These are phyloP conservation scores for Fusarium guadeloupense DNA, from an alignment of 2,329 filamentous ascomycete genomes.

Conservation along the genomic window DNA sequence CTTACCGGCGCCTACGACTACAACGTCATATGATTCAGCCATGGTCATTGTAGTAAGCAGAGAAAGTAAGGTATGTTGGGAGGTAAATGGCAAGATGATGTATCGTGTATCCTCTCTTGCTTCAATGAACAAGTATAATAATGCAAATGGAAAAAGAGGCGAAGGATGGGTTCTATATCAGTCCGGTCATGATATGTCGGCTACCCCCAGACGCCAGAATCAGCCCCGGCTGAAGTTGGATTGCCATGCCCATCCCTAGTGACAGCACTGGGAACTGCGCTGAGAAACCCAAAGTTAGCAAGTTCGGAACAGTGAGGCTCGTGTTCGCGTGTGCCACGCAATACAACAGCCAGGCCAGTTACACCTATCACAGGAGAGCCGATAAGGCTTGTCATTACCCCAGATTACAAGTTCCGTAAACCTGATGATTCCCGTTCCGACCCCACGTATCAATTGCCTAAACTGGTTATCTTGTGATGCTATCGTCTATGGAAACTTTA, in stretches of 20 bases:
- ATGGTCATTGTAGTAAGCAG: neutral
- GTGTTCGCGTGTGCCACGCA: too few species aligned
- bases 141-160: neutral
- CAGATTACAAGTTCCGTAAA: conserved; percentile 20
- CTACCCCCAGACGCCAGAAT: neutral
- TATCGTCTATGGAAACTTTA: neutral
- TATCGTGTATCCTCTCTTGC: neutral
- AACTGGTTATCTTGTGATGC: neutral
- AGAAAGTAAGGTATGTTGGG: neutral
- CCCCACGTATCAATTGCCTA: neutral
- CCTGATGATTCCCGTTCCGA: neutral
- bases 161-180: conserved; percentile 13
- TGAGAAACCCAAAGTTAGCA: neutral
- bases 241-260: too few species aligned
- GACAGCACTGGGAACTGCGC: neutral
- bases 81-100: neutral
- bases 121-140: neutral
- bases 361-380: neutral
- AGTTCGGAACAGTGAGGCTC: neutral
- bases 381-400: conserved; percentile 20
- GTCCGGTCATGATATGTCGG: neutral
- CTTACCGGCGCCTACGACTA: conserved; percentile 40
- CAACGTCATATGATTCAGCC: conserved; percentile 33
- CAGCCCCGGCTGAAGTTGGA: neutral
- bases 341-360: neutral